phyloP scores from a whole-genome alignment of 352 stramenopile species.

The Globisporangium polare region DNA sequence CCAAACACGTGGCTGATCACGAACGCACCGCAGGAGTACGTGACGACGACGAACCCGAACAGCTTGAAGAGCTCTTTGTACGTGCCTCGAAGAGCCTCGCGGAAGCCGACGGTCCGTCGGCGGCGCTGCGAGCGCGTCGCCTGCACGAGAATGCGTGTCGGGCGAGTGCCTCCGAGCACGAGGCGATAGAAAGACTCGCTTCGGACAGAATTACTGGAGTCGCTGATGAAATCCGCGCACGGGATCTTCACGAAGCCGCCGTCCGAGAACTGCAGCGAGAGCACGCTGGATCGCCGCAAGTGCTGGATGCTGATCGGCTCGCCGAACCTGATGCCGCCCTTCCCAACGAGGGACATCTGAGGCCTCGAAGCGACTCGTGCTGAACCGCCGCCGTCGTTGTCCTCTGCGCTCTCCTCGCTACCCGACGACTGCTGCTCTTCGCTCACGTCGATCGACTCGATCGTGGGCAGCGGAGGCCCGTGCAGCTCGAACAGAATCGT shows the following conservation, averaged over 20 bases:
- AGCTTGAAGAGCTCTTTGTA: conserved; percentile 67
- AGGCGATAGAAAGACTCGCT: conserved; percentile 50
- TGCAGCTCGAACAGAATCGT: conserved; percentile 74
- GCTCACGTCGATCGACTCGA: conserved; percentile 51
- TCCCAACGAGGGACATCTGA: conserved; percentile 15
- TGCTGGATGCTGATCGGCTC: conserved; percentile 35
- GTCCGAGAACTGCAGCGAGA: conserved; percentile 61
- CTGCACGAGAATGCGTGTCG: conserved; percentile 50
- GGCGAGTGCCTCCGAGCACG: conserved; percentile 46
- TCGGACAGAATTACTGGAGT: conserved; percentile 19
- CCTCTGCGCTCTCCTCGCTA: conserved; percentile 11
- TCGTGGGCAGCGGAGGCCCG: conserved; percentile 40
- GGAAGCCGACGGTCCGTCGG: conserved; percentile 23
- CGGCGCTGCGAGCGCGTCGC: conserved; percentile 24
- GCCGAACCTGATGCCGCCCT: conserved; percentile 33
- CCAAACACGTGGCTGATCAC: conserved; percentile 52
- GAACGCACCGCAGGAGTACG: conserved; percentile 43
- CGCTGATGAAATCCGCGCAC: conserved; percentile 39
- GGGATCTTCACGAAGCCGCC: conserved; percentile 42
- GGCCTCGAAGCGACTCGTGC: conserved; percentile 4
- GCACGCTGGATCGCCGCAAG: conserved; percentile 37
- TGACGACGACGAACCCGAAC: conserved; percentile 50
- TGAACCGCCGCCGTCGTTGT: conserved; percentile 1
- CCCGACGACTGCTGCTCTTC: conserved; percentile 11
- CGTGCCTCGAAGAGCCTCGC: conserved; percentile 47